phyloP scores from a whole-genome alignment of 805 yeast species.

The Wickerhamiella hasegawae region DNA sequence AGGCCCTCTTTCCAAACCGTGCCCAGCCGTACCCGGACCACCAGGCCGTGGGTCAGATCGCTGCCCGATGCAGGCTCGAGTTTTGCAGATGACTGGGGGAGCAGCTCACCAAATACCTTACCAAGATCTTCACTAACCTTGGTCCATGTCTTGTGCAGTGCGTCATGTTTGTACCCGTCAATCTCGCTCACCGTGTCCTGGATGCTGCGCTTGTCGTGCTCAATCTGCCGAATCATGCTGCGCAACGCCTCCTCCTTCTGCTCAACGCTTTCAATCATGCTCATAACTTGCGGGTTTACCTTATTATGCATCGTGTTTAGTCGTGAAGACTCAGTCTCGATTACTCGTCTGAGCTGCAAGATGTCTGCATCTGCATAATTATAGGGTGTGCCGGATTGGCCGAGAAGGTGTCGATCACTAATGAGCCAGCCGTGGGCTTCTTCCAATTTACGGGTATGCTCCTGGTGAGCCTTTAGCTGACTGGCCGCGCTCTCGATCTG shows the following conservation, averaged over 20 bases:
- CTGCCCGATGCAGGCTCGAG: constrained; percentile 65
- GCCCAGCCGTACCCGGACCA: constrained; percentile 79
- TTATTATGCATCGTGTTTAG: constrained; percentile 59
- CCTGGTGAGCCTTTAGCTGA: constrained; percentile 7
- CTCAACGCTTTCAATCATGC: constrained; percentile 81
- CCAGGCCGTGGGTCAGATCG: constrained; percentile 80
- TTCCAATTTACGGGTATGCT: constrained; percentile 31
- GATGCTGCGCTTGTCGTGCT: constrained; percentile 76
- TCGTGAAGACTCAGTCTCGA: constrained; percentile 38
- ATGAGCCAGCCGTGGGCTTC: constrained; percentile 55
- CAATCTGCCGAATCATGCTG: constrained; percentile 72
- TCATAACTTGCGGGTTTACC: constrained; percentile 76
- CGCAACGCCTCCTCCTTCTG: constrained; percentile 64
- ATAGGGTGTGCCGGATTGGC: constrained; percentile 20
- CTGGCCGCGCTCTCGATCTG: constrained; percentile 16
- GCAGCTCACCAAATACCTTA: constrained; percentile 65
- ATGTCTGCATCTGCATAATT: constrained; percentile 30
- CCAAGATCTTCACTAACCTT: constrained; percentile 87
- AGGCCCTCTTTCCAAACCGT: constrained; percentile 90
- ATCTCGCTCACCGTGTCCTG: constrained; percentile 72
- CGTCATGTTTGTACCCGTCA: constrained; percentile 71
- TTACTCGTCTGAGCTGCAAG: constrained; percentile 43
- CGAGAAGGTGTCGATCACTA: constrained; percentile 15
- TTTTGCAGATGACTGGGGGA: constrained; percentile 84
- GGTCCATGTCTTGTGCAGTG: constrained; percentile 68